Conservation (phyloP, 2,329 filamentous ascomycete species). For the Xylariomycetidae sp. region DNA sequence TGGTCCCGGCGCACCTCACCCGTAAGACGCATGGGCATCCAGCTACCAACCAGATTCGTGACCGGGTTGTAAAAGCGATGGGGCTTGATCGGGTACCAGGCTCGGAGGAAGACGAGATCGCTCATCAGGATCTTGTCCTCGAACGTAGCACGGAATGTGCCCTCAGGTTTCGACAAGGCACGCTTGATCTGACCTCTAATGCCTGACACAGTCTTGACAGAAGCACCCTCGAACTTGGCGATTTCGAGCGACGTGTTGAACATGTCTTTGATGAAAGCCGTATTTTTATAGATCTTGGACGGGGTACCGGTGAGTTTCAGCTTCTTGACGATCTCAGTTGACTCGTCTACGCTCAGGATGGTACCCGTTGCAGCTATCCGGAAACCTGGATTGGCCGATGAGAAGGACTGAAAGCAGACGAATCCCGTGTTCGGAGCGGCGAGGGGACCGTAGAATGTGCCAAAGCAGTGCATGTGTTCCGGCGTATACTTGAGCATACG, state of each 20-base stretch:
- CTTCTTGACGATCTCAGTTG: constrained; percentile 98
- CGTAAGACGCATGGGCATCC: constrained; percentile 91
- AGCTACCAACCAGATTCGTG: constrained; percentile 80
- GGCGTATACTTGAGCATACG: constrained; percentile 99
- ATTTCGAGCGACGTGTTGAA: constrained; percentile 91
- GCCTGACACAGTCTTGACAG: constrained; percentile 93
- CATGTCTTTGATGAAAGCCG: constrained; percentile 98
- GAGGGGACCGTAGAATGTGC: constrained; percentile 89
- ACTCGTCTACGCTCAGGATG: constrained; percentile 90
- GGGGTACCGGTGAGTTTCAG: constrained; percentile 90
- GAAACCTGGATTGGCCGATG: constrained; percentile 81
- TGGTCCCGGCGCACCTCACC: constrained; percentile 81
- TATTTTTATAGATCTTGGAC: constrained; percentile 99
- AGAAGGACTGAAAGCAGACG: constrained; percentile 86
- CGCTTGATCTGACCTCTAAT: constrained; percentile 96
- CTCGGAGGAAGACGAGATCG: constrained; percentile 92
- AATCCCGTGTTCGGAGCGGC: constrained; percentile 96
- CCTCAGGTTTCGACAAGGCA: constrained; percentile 87
- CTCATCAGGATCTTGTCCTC: constrained; percentile 97
- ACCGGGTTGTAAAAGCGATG: constrained; percentile 97
- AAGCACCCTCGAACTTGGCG: constrained; percentile 95
- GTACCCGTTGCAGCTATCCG: constrained; percentile 92
- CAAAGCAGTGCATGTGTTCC: constrained; percentile 99
- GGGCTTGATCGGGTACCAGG: constrained; percentile 95
- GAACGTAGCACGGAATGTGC: constrained; percentile 93